phyloP scores from a whole-genome alignment of 139 green algal species.

The Chlamydomonas sphaeroides region DNA sequence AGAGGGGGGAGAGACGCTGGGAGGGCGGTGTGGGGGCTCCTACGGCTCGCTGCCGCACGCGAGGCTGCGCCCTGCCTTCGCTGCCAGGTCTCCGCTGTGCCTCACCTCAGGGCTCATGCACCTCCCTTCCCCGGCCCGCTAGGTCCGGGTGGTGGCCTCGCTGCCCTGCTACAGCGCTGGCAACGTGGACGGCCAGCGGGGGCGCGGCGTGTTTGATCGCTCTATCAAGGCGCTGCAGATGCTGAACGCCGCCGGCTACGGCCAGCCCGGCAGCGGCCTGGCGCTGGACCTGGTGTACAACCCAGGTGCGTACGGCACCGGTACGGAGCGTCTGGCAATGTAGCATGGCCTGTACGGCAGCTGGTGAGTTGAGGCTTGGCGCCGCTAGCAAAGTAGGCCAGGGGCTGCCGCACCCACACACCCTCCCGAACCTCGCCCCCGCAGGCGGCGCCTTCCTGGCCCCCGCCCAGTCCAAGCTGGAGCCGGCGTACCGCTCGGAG shows the following conservation, averaged over 20 bases:
- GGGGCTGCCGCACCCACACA: no score
- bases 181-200: slow-evolving; percentile 93
- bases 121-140: background rate
- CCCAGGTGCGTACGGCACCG: slow-evolving; percentile 83
- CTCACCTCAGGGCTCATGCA: background rate
- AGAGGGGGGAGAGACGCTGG: no score
- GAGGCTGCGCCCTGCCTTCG: no score
- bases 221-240: slow-evolving; percentile 81
- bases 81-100: no score
- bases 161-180: slow-evolving; percentile 92
- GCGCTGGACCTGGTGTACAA: slow-evolving; percentile 98
- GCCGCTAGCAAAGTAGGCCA: no score
- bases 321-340: no score
- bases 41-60: no score
- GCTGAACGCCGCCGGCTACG: slow-evolving; percentile 92
- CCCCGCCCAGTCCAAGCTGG: slow-evolving; percentile 67
- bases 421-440: slow-evolving; percentile 81
- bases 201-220: slow-evolving; percentile 90
- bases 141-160: slow-evolving; percentile 90
- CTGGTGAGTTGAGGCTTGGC: no score
- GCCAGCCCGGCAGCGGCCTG: slow-evolving; percentile 71
- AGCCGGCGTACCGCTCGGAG: slow-evolving; percentile 68
- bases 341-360: no score
- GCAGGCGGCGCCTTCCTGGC: slow-evolving; percentile 71
- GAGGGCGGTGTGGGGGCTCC: no score